These are phyloP conservation scores for Hypoxylon sp. DNA, from an alignment of 2,329 filamentous ascomycete species.

Conservation along the genomic window DNA sequence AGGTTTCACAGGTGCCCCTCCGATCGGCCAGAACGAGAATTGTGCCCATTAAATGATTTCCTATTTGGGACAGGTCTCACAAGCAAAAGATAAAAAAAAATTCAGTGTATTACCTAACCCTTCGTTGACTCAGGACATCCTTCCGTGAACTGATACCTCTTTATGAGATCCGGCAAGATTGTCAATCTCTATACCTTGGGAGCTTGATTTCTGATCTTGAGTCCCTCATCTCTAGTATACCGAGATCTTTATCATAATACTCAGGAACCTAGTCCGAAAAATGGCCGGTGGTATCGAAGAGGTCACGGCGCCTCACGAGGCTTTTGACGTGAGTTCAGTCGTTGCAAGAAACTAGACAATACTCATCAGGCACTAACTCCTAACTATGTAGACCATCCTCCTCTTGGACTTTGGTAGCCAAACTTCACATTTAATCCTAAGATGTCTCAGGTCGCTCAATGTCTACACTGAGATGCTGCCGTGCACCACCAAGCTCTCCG, in stretches of 20 bases:
- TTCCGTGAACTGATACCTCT: background rate
- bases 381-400: slow-evolving; percentile 69
- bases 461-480: slow-evolving; percentile 67
- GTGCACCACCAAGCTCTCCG: slow-evolving; percentile 71
- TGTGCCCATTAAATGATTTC: background rate
- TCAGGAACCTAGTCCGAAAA: background rate
- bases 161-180: background rate
- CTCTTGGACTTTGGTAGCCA: slow-evolving; percentile 78
- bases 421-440: slow-evolving; percentile 81
- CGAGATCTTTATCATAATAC: background rate
- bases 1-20: background rate
- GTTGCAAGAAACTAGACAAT: background rate
- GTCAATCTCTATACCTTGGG: background rate
- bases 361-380: slow-evolving; percentile 54
- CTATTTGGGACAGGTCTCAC: slow-evolving; percentile 6
- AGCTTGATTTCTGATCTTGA: background rate
- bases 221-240: background rate
- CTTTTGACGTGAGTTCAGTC: slow-evolving; percentile 56
- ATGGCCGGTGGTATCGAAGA: slow-evolving; percentile 4
- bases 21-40: background rate
- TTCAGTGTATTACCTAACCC: slow-evolving; percentile 1
- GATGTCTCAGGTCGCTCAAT: slow-evolving; percentile 82
- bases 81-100: background rate
- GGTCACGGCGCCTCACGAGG: slow-evolving; percentile 55
- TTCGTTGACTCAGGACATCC: background rate